Base-by-base conservation (phyloP, 345 rosid species). In the Hirschfeldia incana region DNA sequence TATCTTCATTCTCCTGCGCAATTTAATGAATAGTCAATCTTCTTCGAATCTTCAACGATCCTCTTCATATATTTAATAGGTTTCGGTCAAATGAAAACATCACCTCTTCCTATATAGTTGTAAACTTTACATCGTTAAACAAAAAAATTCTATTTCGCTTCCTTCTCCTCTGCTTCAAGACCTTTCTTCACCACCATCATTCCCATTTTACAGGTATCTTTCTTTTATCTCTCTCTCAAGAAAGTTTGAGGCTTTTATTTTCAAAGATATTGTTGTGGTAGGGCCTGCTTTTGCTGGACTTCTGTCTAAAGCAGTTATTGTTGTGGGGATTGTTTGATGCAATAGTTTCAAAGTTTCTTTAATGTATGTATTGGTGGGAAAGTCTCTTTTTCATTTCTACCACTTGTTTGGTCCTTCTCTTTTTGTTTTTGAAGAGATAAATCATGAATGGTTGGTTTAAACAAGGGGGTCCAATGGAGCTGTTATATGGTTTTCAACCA, bases 11-110 rank as follows among this genome's bases (percentile, higher is more conserved):
- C 62, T 65, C 72, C 32, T 29, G n/a, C 72, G 4, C 59, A 7
- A 16, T 58, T 26, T 16, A 46, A 17, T 51, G 26, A 59, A 8
- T 37, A 10, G 72, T 72, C 76, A 71, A 51, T 51, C 59, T 62
- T 44, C 51, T 57, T 58, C 72, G 76, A 78, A 72, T 78, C 81
- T 78, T 78, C 81, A 78, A 71, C 81, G 21, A 70, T 70, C 39
- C 65, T 61, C 69, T 68, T 68, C 67, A 16, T 59, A 21, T 63
- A 21, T 34, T 27, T 9, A 8, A 42, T 7, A 26, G 32, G 26
- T 64, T 72, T 15, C 27, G 77, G 81, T 78, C 81, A 78, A 72
- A 72, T 57, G 37, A 65, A 63, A 72, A 16, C 16, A 69, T 69
- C 75, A 69, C 64, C 33, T 1, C 32, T 44, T 67, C 28, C 32